Evolutionary conservation across 805 yeast species (phyloP).

Genomic region (Pachysolen tannophilus): DNA sequence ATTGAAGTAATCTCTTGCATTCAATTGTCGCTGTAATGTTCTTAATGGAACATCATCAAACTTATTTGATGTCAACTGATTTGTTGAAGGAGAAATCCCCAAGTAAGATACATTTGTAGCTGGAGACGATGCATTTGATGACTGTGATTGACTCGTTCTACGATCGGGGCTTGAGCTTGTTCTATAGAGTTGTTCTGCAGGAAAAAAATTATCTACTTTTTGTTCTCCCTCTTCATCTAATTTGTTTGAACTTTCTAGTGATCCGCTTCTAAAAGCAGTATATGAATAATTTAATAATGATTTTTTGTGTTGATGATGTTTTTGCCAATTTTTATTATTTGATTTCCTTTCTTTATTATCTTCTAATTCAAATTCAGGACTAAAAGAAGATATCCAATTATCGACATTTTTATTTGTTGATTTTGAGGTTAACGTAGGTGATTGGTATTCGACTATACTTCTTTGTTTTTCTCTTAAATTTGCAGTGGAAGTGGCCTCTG

Average conservation of each 20-base stretch:
- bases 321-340: background rate
- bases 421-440: background rate
- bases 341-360: background rate
- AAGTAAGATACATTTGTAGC: no score
- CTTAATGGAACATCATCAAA: conserved; percentile 14
- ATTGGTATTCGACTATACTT: background rate
- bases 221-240: conserved; percentile 4
- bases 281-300: conserved; percentile 8
- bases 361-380: conserved; percentile 2
- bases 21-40: conserved; percentile 20
- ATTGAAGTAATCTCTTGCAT: conserved; percentile 13
- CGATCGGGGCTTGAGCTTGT: no score
- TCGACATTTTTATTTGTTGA: no score
- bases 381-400: no score
- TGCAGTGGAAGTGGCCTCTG: conserved; percentile 1
- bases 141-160: no score
- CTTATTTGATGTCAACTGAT: no score
- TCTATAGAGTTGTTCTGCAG: no score
- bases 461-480: conserved; percentile 1
- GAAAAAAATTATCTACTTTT: conserved; percentile 1
- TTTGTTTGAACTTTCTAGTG: conserved; percentile 1
- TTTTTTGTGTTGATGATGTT: background rate
- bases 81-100: no score
- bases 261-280: conserved; percentile 2
- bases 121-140: no score